Percentiles rank a stretch among this genome's conserved stretches.
These are phyloP conservation scores for Globisporangium solare DNA, from an alignment of 352 stramenopile species.

Conservation along the genomic window DNA sequence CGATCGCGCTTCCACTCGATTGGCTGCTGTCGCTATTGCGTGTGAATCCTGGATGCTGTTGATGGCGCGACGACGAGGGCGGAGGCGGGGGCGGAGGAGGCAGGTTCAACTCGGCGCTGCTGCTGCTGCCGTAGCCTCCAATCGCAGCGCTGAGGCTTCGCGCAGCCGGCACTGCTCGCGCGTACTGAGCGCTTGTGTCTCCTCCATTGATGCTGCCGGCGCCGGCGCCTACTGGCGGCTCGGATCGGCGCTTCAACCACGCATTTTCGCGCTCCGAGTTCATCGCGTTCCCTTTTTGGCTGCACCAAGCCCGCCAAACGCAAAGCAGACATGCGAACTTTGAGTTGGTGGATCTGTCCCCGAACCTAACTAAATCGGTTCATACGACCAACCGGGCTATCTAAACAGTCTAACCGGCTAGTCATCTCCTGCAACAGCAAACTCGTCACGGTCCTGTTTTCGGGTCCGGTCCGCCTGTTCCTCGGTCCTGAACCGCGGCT, in stretches of 20 bases:
- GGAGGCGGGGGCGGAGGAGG: background rate
- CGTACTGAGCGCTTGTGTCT: background rate
- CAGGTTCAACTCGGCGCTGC: background rate
- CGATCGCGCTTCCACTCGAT: background rate
- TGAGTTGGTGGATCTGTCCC: too few relatives aligned
- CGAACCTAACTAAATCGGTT: too few relatives aligned
- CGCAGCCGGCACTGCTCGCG: background rate
- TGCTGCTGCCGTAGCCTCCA: too few relatives aligned
- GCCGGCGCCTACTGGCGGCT: constrained; percentile 20
- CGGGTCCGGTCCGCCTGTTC: background rate
- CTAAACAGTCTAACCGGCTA: too few relatives aligned
- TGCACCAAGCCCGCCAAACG: too few relatives aligned
- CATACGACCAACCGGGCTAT: too few relatives aligned
- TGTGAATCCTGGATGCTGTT: background rate
- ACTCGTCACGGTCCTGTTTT: background rate
- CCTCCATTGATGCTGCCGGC: constrained; percentile 3
- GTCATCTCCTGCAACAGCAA: background rate
- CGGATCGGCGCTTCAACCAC: constrained; percentile 40
- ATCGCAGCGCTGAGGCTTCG: background rate
- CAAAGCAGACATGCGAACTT: background rate
- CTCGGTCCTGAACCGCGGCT: background rate
- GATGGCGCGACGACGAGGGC: background rate
- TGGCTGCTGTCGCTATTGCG: background rate
- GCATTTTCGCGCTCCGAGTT: constrained; percentile 26
- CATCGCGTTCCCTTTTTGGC: constrained; percentile 13